These are phyloP conservation scores for Suillus bovinus DNA, from an alignment of 768 basidiomycete species.

Conservation along the genomic window DNA sequence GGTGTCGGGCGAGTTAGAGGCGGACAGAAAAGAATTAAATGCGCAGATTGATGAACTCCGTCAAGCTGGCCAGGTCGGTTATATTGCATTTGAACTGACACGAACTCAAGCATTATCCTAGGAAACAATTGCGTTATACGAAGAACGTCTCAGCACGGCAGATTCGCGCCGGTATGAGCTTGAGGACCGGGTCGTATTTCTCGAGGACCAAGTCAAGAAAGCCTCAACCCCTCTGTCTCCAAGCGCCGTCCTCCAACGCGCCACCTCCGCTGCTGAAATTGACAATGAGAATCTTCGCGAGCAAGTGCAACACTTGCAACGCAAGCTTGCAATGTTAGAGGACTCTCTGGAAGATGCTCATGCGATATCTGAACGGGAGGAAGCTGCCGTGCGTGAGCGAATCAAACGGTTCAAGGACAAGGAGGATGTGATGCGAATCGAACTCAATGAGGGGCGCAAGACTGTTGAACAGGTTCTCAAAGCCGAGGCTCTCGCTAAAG, in stretches of 20 bases:
- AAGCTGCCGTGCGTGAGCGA: conserved; percentile 57
- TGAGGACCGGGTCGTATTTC: conserved; percentile 58
- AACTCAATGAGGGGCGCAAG: conserved; percentile 64
- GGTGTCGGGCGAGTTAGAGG: conserved; percentile 45
- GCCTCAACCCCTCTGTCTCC: conserved; percentile 34
- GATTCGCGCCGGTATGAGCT: conserved; percentile 78
- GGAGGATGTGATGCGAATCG: conserved; percentile 68
- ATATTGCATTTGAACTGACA: conserved; percentile 5
- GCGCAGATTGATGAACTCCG: conserved; percentile 82
- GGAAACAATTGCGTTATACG: conserved; percentile 96
- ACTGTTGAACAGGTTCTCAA: conserved; percentile 64
- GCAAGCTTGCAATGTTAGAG: conserved; percentile 72
- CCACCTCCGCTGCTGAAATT: conserved; percentile 80
- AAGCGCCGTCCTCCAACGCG: conserved; percentile 36
- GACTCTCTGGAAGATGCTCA: conserved; percentile 82
- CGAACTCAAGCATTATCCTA: conserved; percentile 30
- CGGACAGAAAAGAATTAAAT: conserved; percentile 68
- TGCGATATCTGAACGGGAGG: conserved; percentile 72
- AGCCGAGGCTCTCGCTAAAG: conserved; percentile 60
- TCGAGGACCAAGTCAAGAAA: conserved; percentile 53
- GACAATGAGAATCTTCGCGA: conserved; percentile 93
- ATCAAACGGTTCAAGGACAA: conserved; percentile 72
- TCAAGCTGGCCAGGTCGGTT: conserved; percentile 79
- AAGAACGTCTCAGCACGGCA: conserved; percentile 75
- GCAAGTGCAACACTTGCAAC: conserved; percentile 86